phyloP scores from a whole-genome alignment of 345 rosid genomes.

The Brassica rapa region DNA sequence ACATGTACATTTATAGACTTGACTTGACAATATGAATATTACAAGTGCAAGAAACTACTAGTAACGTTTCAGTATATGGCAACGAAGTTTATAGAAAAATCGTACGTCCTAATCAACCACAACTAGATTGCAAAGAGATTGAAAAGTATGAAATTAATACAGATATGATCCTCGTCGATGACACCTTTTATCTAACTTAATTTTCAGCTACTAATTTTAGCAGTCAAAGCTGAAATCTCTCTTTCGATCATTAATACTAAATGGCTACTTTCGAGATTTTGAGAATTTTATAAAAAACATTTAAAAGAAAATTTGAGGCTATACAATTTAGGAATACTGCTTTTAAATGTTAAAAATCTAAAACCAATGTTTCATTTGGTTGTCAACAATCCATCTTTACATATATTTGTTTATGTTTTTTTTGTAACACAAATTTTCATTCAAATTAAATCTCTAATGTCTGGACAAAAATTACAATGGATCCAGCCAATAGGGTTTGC shows the following conservation, averaged over 20 bases:
- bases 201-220: neutral
- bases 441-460: too few relatives aligned
- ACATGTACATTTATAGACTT: constrained; percentile 3
- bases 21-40: constrained; percentile 9
- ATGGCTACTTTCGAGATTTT: neutral
- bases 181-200: neutral
- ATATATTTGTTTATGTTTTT: neutral
- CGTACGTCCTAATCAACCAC: neutral
- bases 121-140: neutral
- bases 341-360: too few relatives aligned
- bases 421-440: too few relatives aligned
- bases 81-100: neutral
- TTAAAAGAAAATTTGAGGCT: neutral
- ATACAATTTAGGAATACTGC: neutral
- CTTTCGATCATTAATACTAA: neutral
- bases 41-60: neutral
- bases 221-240: neutral
- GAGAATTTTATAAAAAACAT: neutral
- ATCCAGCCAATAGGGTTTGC: too few relatives aligned
- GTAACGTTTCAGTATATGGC: neutral
- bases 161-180: neutral
- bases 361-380: neutral
- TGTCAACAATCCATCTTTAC: neutral
- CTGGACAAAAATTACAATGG: too few relatives aligned
- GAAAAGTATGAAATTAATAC: neutral